Evolutionary conservation across 176 grass and related monocot species (phyloP).

Genomic region (Tillandsia leiboldiana): DNA sequence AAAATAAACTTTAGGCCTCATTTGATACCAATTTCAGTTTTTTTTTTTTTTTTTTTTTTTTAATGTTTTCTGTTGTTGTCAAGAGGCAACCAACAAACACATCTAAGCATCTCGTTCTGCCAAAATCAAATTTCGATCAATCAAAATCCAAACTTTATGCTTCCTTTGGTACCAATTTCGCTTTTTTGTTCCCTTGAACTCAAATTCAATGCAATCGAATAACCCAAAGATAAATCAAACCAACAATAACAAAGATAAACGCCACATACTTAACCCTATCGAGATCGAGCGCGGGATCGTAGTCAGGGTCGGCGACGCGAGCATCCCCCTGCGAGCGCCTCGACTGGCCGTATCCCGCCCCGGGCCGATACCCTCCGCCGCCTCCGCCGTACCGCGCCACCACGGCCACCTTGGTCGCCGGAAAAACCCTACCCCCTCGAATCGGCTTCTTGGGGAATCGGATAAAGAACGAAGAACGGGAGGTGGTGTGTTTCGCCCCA

Average conservation of each 20-base stretch:
- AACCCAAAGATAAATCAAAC: background rate
- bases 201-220: background rate
- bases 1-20: background rate
- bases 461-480: constrained; percentile 1
- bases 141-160: background rate
- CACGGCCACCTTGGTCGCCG: constrained; percentile 3
- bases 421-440: background rate
- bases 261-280: constrained; percentile 52
- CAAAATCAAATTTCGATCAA: background rate
- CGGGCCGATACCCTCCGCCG: constrained; percentile 19
- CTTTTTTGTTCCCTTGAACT: background rate
- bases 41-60: too few relatives aligned
- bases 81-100: background rate
- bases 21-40: too few relatives aligned
- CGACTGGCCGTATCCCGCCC: constrained; percentile 5
- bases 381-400: constrained; percentile 27
- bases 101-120: background rate
- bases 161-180: background rate
- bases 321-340: constrained; percentile 3
- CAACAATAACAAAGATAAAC: background rate
- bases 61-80: too few relatives aligned
- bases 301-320: constrained; percentile 29
- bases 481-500: background rate
- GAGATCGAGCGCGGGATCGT: constrained; percentile 75
- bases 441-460: constrained; percentile 10